phyloP scores from a whole-genome alignment of 176 grass and related monocot species.

The Canna indica region DNA sequence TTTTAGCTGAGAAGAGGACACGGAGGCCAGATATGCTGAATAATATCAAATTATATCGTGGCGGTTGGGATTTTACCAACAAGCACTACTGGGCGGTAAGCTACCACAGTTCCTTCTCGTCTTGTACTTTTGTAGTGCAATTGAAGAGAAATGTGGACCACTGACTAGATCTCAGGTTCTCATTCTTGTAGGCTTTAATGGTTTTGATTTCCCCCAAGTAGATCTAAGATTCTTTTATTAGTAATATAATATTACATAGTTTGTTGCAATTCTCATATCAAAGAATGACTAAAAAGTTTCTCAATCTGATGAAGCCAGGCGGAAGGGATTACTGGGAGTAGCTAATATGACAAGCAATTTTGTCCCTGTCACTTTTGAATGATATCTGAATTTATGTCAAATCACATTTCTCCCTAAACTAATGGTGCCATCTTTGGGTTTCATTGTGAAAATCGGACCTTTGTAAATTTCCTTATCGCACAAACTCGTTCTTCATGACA shows the following conservation, averaged over 20 bases:
- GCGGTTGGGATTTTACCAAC: conserved; percentile 79
- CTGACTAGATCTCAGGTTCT: background rate
- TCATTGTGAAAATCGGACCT: background rate
- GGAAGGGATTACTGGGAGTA: too few species aligned
- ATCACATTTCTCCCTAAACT: background rate
- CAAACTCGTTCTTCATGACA: background rate
- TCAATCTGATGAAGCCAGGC: too few species aligned
- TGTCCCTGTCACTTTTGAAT: too few species aligned
- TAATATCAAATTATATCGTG: conserved; percentile 53
- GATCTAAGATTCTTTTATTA: background rate
- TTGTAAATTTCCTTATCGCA: background rate
- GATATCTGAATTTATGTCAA: too few species aligned
- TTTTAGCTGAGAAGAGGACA: conserved; percentile 76
- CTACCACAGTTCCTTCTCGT: background rate
- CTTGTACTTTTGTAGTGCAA: background rate
- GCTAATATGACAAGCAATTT: too few species aligned
- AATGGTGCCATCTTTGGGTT: background rate
- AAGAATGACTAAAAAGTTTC: too few species aligned
- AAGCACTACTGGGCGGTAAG: conserved; percentile 95
- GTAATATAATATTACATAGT: background rate
- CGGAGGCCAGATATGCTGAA: conserved; percentile 59
- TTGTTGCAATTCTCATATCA: too few species aligned
- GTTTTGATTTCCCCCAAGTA: background rate
- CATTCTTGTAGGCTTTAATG: background rate
- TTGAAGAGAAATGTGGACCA: background rate